Conservation (phyloP, 2,329 filamentous ascomycete species). For the Claviceps sp. region DNA sequence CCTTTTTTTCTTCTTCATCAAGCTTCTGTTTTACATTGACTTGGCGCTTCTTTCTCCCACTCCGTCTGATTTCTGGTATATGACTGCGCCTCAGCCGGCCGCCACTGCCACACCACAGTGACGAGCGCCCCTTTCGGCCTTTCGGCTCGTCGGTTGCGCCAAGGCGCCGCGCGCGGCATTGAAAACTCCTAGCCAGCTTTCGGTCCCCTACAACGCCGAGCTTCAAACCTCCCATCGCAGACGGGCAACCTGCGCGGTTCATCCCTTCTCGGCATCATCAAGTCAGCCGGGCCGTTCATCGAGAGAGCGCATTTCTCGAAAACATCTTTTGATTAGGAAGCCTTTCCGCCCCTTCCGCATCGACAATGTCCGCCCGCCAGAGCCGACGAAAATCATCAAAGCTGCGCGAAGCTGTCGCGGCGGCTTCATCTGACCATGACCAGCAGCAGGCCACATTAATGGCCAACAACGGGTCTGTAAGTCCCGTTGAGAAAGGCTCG, state of each 20-base stretch:
- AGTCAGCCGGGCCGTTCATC: background rate
- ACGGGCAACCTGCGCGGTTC: background rate
- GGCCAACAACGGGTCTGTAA: constrained; percentile 33
- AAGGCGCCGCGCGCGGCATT: background rate
- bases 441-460: constrained; percentile 15
- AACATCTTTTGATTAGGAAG: background rate
- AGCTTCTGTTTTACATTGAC: background rate
- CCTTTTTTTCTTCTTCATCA: background rate
- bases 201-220: background rate
- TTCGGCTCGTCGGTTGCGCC: constrained; percentile 3
- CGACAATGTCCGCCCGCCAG: constrained; percentile 25
- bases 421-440: constrained; percentile 14
- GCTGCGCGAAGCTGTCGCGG: constrained; percentile 15
- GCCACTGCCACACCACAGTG: background rate
- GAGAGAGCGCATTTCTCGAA: background rate
- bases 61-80: background rate
- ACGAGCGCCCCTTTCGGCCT: constrained; percentile 2
- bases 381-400: constrained; percentile 25
- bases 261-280: background rate
- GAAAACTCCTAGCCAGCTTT: background rate
- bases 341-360: background rate
- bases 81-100: background rate
- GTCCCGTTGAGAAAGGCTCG: constrained; percentile 20
- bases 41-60: background rate
- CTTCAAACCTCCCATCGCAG: background rate